Evolutionary conservation across 495 filamentous ascomycete species (phyloP).

Genomic region (Arthonia radiata): DNA sequence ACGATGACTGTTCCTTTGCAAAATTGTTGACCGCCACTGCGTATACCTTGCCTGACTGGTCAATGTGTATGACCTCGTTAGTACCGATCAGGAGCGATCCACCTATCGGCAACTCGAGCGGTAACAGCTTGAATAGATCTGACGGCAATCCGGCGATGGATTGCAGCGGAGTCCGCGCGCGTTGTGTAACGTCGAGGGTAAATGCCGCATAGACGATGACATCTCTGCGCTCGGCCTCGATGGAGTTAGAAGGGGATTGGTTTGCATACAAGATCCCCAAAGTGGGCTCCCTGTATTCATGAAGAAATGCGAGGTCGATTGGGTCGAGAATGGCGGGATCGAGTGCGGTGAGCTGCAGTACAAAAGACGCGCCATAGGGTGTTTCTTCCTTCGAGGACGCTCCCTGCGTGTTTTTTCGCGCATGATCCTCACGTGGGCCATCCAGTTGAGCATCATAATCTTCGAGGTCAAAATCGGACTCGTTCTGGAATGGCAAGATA

Average conservation of each 20-base stretch:
- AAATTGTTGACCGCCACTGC: constrained; percentile 89
- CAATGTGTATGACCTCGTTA: constrained; percentile 85
- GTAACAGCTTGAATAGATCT: constrained; percentile 64
- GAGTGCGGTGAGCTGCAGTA: constrained; percentile 59
- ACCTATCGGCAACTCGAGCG: constrained; percentile 65
- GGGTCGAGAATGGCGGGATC: constrained; percentile 71
- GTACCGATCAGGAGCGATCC: constrained; percentile 66
- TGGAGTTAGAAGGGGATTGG: constrained; percentile 38
- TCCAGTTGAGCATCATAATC: constrained; percentile 67
- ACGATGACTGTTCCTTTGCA: constrained; percentile 50
- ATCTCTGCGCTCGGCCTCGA: constrained; percentile 60
- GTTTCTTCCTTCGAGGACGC: constrained; percentile 26
- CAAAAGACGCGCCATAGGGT: constrained; percentile 77
- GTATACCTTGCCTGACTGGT: constrained; percentile 81
- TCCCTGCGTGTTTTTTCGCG: constrained; percentile 21
- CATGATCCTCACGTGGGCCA: constrained; percentile 15
- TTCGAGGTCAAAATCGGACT: constrained; percentile 75
- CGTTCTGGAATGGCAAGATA: constrained; percentile 71
- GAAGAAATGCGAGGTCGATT: constrained; percentile 74
- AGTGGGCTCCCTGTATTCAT: constrained; percentile 93
- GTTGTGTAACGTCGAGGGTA: constrained; percentile 81
- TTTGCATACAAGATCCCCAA: constrained; percentile 80
- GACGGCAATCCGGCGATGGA: constrained; percentile 68
- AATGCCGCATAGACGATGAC: constrained; percentile 75
- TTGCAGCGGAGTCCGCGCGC: constrained; percentile 75